A percentile compares a stretch with the other conserved stretches of the same genome.
Evolutionary conservation across 768 basidiomycete species (phyloP).

Genomic region (Boletus barrowsii): DNA sequence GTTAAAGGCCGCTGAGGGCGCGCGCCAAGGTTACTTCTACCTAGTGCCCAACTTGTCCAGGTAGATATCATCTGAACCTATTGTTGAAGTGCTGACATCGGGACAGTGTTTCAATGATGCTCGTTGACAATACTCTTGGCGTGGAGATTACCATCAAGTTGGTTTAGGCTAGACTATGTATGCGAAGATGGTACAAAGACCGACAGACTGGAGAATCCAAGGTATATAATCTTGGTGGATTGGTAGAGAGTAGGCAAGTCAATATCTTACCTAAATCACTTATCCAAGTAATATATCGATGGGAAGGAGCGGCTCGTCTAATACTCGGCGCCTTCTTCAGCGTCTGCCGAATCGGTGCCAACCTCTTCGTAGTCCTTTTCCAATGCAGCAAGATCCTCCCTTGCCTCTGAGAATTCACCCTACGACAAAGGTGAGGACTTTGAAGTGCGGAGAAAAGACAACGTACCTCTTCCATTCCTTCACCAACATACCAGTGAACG

Average conservation of each 20-base stretch:
- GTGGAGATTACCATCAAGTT: conserved; percentile 36
- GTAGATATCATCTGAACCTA: conserved; percentile 36
- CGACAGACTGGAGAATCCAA: not conserved
- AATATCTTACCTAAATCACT: conserved; percentile 6
- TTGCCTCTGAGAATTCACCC: conserved; percentile 98
- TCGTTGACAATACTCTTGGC: conserved; percentile 30
- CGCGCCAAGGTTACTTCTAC: conserved; percentile 34
- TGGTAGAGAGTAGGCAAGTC: not conserved
- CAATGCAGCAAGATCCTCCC: conserved; percentile 95
- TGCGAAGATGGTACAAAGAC: not conserved
- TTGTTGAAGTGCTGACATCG: not conserved
- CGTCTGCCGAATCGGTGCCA: conserved; percentile 72
- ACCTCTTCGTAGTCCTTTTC: conserved; percentile 96
- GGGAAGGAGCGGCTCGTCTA: conserved; percentile 25
- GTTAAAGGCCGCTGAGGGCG: conserved; percentile 54
- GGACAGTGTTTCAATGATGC: conserved; percentile 28
- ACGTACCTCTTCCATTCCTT: conserved; percentile 94
- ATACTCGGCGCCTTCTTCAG: conserved; percentile 57
- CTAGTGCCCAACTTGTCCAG: conserved; percentile 70
- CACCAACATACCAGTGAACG: conserved; percentile 94
- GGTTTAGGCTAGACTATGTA: not conserved
- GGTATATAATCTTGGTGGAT: conserved; percentile 5
- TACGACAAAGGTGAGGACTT: conserved; percentile 22
- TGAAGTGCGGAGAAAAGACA: conserved; percentile 1
- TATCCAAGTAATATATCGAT: conserved; percentile 3